Percentiles rank a stretch among this genome's conserved stretches.
Evolutionary conservation across 2,329 filamentous ascomycete species (phyloP).

Genomic region (Cytospora mali): DNA sequence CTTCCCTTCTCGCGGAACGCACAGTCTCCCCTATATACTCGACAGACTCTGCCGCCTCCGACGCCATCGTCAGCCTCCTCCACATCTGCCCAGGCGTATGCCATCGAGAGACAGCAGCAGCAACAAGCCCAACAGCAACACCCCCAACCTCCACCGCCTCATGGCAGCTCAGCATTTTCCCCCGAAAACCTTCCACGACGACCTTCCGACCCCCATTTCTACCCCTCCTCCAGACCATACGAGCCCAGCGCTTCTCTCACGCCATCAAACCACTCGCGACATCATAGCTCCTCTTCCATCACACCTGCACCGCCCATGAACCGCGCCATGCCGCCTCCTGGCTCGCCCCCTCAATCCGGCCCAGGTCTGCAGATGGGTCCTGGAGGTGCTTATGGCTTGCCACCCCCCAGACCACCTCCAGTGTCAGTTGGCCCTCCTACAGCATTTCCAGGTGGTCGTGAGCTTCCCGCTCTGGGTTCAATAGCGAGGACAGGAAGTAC

Average conservation of each 20-base stretch:
- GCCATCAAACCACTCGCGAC: constrained; percentile 43
- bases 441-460: constrained; percentile 53
- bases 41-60: constrained; percentile 34
- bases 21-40: constrained; percentile 38
- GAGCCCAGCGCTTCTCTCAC: constrained; percentile 35
- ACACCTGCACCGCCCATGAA: constrained; percentile 41
- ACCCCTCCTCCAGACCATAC: constrained; percentile 42
- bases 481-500: constrained; percentile 51
- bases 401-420: constrained; percentile 49
- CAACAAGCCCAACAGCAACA: constrained; percentile 22
- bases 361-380: constrained; percentile 35
- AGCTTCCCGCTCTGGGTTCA: constrained; percentile 54
- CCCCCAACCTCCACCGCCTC: constrained; percentile 31
- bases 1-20: constrained; percentile 40
- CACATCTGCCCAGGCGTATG: constrained; percentile 29
- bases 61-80: constrained; percentile 26
- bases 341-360: constrained; percentile 46
- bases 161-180: constrained; percentile 35
- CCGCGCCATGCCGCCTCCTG: constrained; percentile 51
- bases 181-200: constrained; percentile 39
- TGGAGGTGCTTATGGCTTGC: constrained; percentile 45
- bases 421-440: constrained; percentile 47
- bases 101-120: constrained; percentile 25
- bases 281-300: constrained; percentile 50
- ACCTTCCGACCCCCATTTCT: constrained; percentile 49